phyloP scores from a whole-genome alignment of 805 yeast genomes.

The Cyberlindnera meyerae region DNA sequence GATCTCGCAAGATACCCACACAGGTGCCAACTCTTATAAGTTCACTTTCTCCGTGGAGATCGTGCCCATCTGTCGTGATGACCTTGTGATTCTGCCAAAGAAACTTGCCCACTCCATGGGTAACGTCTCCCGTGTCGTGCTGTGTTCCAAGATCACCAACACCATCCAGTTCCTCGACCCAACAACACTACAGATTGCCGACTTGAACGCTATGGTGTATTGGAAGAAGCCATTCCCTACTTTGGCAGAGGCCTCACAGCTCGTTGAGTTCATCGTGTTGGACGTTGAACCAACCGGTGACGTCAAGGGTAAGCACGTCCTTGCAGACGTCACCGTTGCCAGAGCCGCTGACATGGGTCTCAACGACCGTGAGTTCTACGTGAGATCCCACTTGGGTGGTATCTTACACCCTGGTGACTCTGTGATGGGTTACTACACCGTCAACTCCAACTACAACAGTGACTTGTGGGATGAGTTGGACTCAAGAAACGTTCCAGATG shows the following conservation, averaged over 20 bases:
- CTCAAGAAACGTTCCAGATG: constrained; percentile 70
- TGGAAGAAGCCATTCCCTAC: constrained; percentile 82
- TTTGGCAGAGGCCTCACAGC: constrained; percentile 66
- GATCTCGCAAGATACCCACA: constrained; percentile 86
- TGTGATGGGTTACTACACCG: constrained; percentile 82
- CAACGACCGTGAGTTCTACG: constrained; percentile 76
- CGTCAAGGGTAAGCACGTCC: constrained; percentile 67
- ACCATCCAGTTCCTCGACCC: constrained; percentile 86
- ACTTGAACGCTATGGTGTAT: constrained; percentile 62
- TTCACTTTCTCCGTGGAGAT: constrained; percentile 90
- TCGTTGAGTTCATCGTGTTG: constrained; percentile 82
- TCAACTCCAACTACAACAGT: constrained; percentile 84
- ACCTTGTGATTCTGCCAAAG: constrained; percentile 85
- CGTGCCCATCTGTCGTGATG: constrained; percentile 96
- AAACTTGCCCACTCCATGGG: constrained; percentile 82
- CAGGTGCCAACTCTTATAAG: constrained; percentile 83
- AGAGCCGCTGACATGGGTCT: constrained; percentile 83
- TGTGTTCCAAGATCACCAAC: constrained; percentile 83
- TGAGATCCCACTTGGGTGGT: constrained; percentile 90
- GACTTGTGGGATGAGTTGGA: constrained; percentile 73
- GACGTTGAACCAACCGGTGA: constrained; percentile 92
- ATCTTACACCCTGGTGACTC: constrained; percentile 96
- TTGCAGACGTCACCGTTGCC: constrained; percentile 91
- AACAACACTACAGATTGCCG: constrained; percentile 69
- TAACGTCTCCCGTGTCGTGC: constrained; percentile 70